Evolutionary conservation across 352 stramenopile genomes (phyloP).

Genomic region (Blastocystis sp.): DNA sequence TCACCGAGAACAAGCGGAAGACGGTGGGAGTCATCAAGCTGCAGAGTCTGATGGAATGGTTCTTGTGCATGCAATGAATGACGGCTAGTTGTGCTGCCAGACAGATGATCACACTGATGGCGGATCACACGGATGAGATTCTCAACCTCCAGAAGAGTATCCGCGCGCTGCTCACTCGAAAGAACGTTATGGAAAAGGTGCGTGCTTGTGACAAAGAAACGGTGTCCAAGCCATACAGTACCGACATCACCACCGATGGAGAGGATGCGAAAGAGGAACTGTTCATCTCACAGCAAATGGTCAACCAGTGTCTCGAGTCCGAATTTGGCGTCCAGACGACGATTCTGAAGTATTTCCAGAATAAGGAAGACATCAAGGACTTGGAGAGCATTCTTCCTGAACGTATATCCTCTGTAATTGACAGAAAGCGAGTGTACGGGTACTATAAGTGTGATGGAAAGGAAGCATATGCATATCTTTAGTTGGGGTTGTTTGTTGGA

Average conservation of each 20-base stretch:
- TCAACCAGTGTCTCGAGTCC: conserved; percentile 14
- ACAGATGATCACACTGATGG: background rate
- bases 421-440: background rate
- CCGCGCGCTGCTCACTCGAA: background rate
- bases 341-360: conserved; percentile 4
- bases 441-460: background rate
- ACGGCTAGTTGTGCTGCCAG: background rate
- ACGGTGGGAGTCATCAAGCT: background rate
- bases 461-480: background rate
- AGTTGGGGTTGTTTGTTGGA: background rate
- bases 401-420: too few species aligned
- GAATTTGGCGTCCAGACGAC: background rate
- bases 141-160: background rate
- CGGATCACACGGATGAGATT: background rate
- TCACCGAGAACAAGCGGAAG: conserved; percentile 11
- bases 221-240: background rate
- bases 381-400: too few species aligned
- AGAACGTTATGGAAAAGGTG: background rate
- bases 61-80: background rate
- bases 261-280: background rate
- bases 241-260: background rate
- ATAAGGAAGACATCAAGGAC: background rate
- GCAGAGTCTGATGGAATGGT: conserved; percentile 1
- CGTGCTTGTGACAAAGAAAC: background rate
- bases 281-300: background rate